Evolutionary conservation across 2,329 filamentous ascomycete species (phyloP).

Genomic region (Colletotrichum caudatum): DNA sequence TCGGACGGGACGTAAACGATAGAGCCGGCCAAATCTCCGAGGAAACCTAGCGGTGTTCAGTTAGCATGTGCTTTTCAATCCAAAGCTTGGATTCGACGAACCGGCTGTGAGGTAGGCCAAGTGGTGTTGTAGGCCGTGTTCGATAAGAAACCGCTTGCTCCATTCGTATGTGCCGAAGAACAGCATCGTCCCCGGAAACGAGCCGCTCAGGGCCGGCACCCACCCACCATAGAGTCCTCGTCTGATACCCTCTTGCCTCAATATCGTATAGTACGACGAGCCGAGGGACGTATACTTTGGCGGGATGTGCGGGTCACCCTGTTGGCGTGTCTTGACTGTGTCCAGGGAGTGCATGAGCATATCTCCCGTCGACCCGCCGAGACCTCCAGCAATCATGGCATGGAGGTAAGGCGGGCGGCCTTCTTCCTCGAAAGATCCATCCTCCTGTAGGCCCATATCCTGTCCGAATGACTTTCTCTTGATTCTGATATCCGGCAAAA

Average conservation of each 20-base stretch:
- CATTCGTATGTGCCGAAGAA: slow-evolving; percentile 98
- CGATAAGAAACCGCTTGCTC: slow-evolving; percentile 90
- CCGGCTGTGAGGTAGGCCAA: slow-evolving; percentile 88
- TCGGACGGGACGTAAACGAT: slow-evolving; percentile 97
- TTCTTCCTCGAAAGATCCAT: slow-evolving; percentile 56
- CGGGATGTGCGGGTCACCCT: slow-evolving; percentile 93
- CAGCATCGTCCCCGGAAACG: slow-evolving; percentile 91
- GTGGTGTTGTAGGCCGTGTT: slow-evolving; percentile 83
- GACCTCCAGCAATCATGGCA: slow-evolving; percentile 93
- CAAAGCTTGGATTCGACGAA: slow-evolving; percentile 53
- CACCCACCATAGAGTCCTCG: slow-evolving; percentile 95
- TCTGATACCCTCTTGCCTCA: slow-evolving; percentile 88
- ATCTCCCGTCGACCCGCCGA: slow-evolving; percentile 93
- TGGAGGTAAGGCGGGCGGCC: slow-evolving; percentile 59
- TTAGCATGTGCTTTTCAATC: slow-evolving; percentile 10
- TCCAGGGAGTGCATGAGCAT: slow-evolving; percentile 99
- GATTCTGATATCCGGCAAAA: slow-evolving; percentile 48
- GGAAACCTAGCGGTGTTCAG: slow-evolving; percentile 71
- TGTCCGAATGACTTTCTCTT: slow-evolving; percentile 30
- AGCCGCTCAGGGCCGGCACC: slow-evolving; percentile 88
- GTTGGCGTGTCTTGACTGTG: slow-evolving; percentile 97
- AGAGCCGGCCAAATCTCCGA: slow-evolving; percentile 92
- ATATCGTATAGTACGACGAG: slow-evolving; percentile 92
- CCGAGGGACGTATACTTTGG: slow-evolving; percentile 93
- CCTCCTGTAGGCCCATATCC: slow-evolving; percentile 40